Evolutionary conservation across 2,329 filamentous ascomycete genomes (phyloP), one percentile per base, ranked within the genome.

Genomic region (Hymenoscyphus fructigenus): DNA sequence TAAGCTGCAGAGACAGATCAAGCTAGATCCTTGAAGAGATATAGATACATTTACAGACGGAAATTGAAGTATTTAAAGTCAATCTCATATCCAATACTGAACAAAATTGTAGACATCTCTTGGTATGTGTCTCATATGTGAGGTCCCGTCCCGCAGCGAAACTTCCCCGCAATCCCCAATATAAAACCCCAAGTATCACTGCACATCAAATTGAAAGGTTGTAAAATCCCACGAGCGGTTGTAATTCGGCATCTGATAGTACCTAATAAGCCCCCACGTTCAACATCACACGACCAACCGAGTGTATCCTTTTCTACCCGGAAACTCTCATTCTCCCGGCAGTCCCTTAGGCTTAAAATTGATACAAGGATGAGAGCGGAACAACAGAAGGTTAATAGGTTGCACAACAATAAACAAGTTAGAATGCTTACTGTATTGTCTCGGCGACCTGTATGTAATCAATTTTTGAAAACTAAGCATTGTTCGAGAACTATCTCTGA

Each of bases 401-500:
- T 53, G 6, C 7, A 53, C 47, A 9, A 53, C 20, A 14, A 26
- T 14, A 53, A 26, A 23, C 9, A 23, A 53, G 23, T 53, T 53
- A 53, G 20, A 53, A 53, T 53, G 47, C 47, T 53, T 53, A 53
- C 47, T 53, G 47, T 53, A 23, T 53, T 10, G 47, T n/a, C 20
- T 53, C 47, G 47, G 47, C 20, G 5, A 23, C 47, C 47, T 12
- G 9, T 53, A 26, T 53, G 47, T 15, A 53, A 53, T 12, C 47
- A 26, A 53, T 14, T 53, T 12, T 23, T 7, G 20, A 4, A 53
- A 53, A 26, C 47, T 26, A 53, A 26, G 47, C 47, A 38, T 17
- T 3, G 20, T 26, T 53, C 47, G 47, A 53, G 47, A 53, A 26
- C 20, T 23, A 53, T 23, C 23, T 53, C 47, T 53, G 47, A 53